Evolutionary conservation across 1,139 yeast species (phyloP).

Genomic region (Taphrina deformans): DNA sequence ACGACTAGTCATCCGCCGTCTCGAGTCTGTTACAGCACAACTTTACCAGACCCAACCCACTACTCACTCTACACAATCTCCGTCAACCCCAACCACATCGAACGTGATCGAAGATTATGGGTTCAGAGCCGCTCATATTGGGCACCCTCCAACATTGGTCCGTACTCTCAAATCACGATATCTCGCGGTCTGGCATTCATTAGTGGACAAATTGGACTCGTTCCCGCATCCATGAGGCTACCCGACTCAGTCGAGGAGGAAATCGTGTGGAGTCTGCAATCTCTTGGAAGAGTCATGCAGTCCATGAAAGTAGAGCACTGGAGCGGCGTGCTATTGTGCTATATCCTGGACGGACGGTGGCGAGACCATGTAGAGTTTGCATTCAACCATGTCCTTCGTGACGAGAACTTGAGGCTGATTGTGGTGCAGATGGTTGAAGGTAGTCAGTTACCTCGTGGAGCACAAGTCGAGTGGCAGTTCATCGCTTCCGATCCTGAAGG

Average conservation of each 20-base stretch:
- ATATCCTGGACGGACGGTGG: background rate
- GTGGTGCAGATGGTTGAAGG: slow-evolving; percentile 10
- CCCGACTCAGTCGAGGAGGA: slow-evolving; percentile 27
- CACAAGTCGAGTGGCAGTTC: slow-evolving; percentile 31
- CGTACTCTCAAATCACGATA: slow-evolving; percentile 82
- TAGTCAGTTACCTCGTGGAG: slow-evolving; percentile 24
- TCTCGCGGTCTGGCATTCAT: slow-evolving; percentile 57
- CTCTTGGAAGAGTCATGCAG: background rate
- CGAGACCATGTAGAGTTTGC: background rate
- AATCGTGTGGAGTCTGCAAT: slow-evolving; percentile 26
- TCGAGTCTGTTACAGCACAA: slow-evolving; percentile 74
- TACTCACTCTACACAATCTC: slow-evolving; percentile 12
- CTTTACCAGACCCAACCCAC: slow-evolving; percentile 46
- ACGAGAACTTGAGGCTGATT: background rate
- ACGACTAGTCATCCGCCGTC: slow-evolving; percentile 71
- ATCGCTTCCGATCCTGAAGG: slow-evolving; percentile 51
- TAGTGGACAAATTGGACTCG: slow-evolving; percentile 91
- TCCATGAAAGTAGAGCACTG: slow-evolving; percentile 1
- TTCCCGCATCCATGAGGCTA: slow-evolving; percentile 65
- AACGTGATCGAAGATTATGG: slow-evolving; percentile 61
- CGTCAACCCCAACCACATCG: background rate
- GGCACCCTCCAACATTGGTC: slow-evolving; percentile 99
- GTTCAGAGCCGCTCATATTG: slow-evolving; percentile 90
- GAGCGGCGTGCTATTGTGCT: slow-evolving; percentile 11
- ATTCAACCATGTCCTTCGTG: background rate